Evolutionary conservation across 2,329 filamentous ascomycete species (phyloP).

Genomic region (Alternaria conjuncta): DNA sequence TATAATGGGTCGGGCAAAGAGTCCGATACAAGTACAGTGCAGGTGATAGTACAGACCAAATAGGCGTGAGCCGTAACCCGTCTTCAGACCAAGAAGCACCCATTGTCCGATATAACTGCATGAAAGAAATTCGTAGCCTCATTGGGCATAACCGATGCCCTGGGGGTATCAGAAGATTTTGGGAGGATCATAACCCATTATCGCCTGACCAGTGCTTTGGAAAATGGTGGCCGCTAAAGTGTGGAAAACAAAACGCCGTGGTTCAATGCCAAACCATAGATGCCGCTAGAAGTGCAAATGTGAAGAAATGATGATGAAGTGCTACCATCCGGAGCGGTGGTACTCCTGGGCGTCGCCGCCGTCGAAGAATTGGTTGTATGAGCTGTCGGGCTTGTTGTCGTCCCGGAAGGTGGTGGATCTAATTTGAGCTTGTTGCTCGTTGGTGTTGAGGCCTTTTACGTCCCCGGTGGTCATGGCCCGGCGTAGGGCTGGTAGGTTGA

Average conservation of each 20-base stretch:
- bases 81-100: constrained; percentile 41
- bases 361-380: constrained; percentile 80
- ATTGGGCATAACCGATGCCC: constrained; percentile 42
- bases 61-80: constrained; percentile 47
- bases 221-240: constrained; percentile 18
- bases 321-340: constrained; percentile 83
- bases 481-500: constrained; percentile 40
- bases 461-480: constrained; percentile 69
- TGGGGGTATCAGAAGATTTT: constrained; percentile 47
- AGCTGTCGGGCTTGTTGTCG: constrained; percentile 70
- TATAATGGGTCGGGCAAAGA: constrained; percentile 43
- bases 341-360: constrained; percentile 75
- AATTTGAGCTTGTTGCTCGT: constrained; percentile 29
- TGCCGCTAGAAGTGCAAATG: constrained; percentile 48
- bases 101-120: constrained; percentile 35
- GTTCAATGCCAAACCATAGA: constrained; percentile 42
- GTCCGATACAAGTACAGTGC: constrained; percentile 50
- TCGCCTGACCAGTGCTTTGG: constrained; percentile 23
- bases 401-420: constrained; percentile 65
- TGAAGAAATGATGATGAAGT: constrained; percentile 14
- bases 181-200: constrained; percentile 38
- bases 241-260: constrained; percentile 34
- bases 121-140: constrained; percentile 50
- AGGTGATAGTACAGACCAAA: constrained; percentile 50
- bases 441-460: constrained; percentile 86